Evolutionary conservation across 2,329 filamentous ascomycete species (phyloP), one percentile per base, ranked within the genome.

Genomic region (Byssoonygena ceratinophila): DNA sequence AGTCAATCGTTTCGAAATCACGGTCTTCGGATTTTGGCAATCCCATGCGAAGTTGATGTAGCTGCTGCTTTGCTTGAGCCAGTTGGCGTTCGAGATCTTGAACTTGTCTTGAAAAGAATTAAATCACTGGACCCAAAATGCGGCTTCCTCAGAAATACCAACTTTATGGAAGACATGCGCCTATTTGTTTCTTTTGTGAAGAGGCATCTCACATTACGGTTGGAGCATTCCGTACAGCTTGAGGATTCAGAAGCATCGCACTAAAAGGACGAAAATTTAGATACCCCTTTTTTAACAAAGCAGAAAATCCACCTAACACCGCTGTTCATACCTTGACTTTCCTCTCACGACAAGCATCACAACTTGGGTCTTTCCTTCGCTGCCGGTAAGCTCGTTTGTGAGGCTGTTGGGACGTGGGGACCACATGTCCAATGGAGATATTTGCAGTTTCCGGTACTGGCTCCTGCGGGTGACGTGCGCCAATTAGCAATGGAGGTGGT

Each of bases 111-210:
- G 43, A 55, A 47, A 54, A 37, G 50, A 48, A 52, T 40, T 51
- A 53, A 47, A 27, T 7, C 45, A 36, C 41, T 18, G 31, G 51
- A 27, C 46, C 14, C 52, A 51, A 39, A 31, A 25, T 27, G 7
- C 25, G 52, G 54, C 49, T 18, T 31, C 11, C n/a, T n/a, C 40
- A 45, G 16, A 9, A n/a, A 52, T n/a, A 70, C 76, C 62, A 68
- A 81, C 79, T 97, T 98, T 72, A 97, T 97, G 1, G 91, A 97
- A 16, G 92, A 97, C 92, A 98, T 98, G 57, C 92, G 82, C 54
- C 92, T 80, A 67, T 98, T 98, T 11, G 92, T 98, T 70, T 98
- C 92, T 71, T 98, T 98, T 46, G 92, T 98, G 66, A 98, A 98
- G 65, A 97, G 91, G 66, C 92, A 98, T 68, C 94, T 94, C 59